phyloP scores from a whole-genome alignment of 208 protist species.

The Acanthamoeba sp. region DNA sequence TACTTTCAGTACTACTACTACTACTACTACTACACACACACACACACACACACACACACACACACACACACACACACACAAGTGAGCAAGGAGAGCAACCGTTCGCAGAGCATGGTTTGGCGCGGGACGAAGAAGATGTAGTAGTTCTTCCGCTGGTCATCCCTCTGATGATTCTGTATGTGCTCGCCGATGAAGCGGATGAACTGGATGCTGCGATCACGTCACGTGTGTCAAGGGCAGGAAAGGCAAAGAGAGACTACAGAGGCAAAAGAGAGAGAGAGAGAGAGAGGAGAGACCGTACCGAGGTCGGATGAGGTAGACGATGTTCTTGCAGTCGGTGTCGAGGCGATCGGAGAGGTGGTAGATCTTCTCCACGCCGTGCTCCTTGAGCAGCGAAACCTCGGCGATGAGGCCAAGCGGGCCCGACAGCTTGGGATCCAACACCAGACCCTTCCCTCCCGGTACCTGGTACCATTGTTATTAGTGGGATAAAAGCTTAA shows the following conservation, averaged over 20 bases:
- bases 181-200: conserved; percentile 81
- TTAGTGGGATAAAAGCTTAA: too few relatives aligned
- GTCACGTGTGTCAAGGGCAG: too few relatives aligned
- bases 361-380: conserved; percentile 90
- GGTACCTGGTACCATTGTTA: too few relatives aligned
- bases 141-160: conserved; percentile 70
- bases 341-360: conserved; percentile 82
- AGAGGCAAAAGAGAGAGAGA: not conserved
- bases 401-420: conserved; percentile 87
- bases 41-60: not conserved
- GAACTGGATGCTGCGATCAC: conserved; percentile 57
- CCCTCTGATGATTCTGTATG: conserved; percentile 74
- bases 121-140: conserved; percentile 82
- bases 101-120: conserved; percentile 81
- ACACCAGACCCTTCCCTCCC: conserved; percentile 87
- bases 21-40: not conserved
- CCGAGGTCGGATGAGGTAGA: conserved; percentile 89
- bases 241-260: not conserved
- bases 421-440: conserved; percentile 88
- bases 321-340: conserved; percentile 83
- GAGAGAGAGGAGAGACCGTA: not conserved
- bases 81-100: not conserved
- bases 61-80: not conserved
- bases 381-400: conserved; percentile 84
- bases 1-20: too few relatives aligned